These are phyloP conservation scores for Thalassiosira sp. DNA, from an alignment of 352 stramenopile genomes.

Conservation along the genomic window DNA sequence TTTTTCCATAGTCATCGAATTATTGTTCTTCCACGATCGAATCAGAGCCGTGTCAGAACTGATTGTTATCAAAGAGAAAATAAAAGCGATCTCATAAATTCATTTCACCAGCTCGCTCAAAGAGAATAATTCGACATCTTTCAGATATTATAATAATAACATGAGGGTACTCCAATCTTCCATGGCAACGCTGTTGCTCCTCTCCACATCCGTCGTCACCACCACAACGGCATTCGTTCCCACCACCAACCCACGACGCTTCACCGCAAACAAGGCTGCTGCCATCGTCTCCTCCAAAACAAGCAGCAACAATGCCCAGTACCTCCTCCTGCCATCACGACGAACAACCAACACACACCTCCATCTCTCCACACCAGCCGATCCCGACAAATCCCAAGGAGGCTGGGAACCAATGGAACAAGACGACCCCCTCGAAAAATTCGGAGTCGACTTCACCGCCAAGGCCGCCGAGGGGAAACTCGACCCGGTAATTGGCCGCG, in stretches of 20 bases:
- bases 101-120: no score
- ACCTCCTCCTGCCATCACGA: background rate
- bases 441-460: constrained; percentile 17
- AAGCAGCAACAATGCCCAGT: background rate
- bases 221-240: background rate
- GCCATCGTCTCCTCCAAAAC: background rate
- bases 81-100: no score
- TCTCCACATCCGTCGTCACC: background rate
- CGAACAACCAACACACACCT: background rate
- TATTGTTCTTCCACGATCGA: no score
- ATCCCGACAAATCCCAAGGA: constrained; percentile 4
- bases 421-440: background rate
- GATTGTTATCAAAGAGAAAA: no score
- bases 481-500: constrained; percentile 96
- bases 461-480: constrained; percentile 81
- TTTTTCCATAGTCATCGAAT: no score
- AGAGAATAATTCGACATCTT: no score
- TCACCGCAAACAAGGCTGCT: background rate
- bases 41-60: no score
- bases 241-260: background rate
- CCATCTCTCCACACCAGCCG: background rate
- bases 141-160: no score
- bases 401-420: background rate
- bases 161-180: background rate
- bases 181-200: background rate